phyloP scores from a whole-genome alignment of 2,329 filamentous ascomycete species.

The Talaromyces amestolkiae region DNA sequence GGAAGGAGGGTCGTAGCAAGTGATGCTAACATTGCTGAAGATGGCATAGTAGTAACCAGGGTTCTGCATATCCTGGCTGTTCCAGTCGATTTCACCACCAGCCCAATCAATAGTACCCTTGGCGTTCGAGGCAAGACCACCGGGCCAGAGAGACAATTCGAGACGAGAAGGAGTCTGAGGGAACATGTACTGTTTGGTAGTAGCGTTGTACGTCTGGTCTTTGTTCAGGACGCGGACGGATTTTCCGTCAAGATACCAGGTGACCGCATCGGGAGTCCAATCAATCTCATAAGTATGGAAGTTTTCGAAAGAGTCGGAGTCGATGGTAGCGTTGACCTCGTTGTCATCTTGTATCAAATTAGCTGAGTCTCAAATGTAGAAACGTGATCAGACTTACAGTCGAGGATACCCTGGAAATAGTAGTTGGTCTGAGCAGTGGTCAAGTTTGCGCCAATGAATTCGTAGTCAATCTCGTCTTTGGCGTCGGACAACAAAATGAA shows the following conservation, averaged over 20 bases:
- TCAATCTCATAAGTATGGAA: conserved; percentile 90
- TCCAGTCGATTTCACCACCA: conserved; percentile 86
- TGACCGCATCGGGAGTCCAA: conserved; percentile 83
- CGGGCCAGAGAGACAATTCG: conserved; percentile 94
- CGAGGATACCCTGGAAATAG: conserved; percentile 90
- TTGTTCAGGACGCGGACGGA: conserved; percentile 71
- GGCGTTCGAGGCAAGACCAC: conserved; percentile 73
- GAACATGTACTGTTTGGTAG: conserved; percentile 76
- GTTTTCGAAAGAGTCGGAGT: conserved; percentile 67
- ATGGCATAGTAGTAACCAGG: conserved; percentile 86
- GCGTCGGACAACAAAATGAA: conserved; percentile 95
- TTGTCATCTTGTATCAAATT: conserved; percentile 62
- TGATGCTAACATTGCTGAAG: conserved; percentile 72
- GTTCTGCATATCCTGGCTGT: conserved; percentile 72
- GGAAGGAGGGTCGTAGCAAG: conserved; percentile 82
- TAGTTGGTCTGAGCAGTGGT: conserved; percentile 84
- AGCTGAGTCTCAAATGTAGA: background rate
- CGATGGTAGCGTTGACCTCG: conserved; percentile 64
- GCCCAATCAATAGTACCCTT: conserved; percentile 88
- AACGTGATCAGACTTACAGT: conserved; percentile 62
- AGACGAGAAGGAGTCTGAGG: conserved; percentile 89
- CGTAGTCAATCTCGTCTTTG: conserved; percentile 98
- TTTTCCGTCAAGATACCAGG: conserved; percentile 82
- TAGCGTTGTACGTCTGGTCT: conserved; percentile 80
- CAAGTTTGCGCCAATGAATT: conserved; percentile 83